Evolutionary conservation across 371 early-diverging fungal species (phyloP).

Genomic region (Sporodiniella umbellata): DNA sequence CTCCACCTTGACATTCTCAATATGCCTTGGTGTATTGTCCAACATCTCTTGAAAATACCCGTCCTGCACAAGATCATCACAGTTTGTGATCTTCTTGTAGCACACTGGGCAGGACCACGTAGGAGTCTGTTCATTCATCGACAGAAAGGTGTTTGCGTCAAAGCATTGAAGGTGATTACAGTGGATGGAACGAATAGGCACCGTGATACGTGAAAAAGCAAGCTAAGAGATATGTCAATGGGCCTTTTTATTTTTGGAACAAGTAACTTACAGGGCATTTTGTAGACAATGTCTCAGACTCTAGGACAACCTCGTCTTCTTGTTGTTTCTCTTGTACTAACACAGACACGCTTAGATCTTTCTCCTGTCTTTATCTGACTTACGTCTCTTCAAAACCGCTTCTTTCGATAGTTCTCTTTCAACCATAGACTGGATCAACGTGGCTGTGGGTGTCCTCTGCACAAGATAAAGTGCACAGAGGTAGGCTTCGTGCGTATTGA

Average conservation of each 20-base stretch:
- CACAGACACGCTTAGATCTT: neutral
- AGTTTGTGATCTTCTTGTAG: constrained; percentile 43
- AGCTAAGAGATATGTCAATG: constrained; percentile 27
- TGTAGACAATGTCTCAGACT: constrained; percentile 52
- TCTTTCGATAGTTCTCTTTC: constrained; percentile 44
- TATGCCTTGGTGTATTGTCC: constrained; percentile 33
- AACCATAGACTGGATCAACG: constrained; percentile 41
- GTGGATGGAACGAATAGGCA: constrained; percentile 55
- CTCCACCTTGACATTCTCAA: constrained; percentile 62
- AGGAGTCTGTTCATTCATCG: constrained; percentile 69
- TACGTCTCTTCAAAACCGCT: constrained; percentile 44
- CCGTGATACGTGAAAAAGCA: constrained; percentile 57
- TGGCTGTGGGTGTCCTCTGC: constrained; percentile 24
- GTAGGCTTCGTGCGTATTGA: constrained; percentile 49
- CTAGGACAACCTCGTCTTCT: constrained; percentile 55
- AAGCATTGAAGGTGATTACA: constrained; percentile 80
- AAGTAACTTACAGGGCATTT: constrained; percentile 54
- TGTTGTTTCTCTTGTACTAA: constrained; percentile 31
- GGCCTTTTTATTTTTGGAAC: constrained; percentile 3
- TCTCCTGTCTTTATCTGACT: constrained; percentile 9
- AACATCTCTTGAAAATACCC: constrained; percentile 69
- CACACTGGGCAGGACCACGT: constrained; percentile 80
- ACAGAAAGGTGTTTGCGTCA: constrained; percentile 63
- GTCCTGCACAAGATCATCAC: constrained; percentile 55
- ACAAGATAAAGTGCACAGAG: constrained; percentile 37